Evolutionary conservation across 768 basidiomycete genomes (phyloP).

Genomic region (Podaxis sp.): DNA sequence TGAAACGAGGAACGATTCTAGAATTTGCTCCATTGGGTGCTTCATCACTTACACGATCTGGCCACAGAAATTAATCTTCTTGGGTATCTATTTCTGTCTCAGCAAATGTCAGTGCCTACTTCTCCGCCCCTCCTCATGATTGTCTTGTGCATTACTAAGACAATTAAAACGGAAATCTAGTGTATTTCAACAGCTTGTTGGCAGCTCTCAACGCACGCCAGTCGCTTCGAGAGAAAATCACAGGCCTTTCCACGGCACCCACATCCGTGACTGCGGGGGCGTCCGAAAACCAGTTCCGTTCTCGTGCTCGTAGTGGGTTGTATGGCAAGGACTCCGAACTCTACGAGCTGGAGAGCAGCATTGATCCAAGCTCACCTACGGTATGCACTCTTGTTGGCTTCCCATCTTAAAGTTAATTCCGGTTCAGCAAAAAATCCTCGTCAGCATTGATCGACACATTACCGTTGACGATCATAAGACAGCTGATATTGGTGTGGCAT

Average conservation of each 20-base stretch:
- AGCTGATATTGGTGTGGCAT: not conserved
- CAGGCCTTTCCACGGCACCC: constrained; percentile 3
- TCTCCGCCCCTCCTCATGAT: not conserved
- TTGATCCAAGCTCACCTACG: not conserved
- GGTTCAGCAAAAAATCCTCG: not conserved
- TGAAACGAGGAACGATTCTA: not conserved
- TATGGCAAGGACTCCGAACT: not conserved
- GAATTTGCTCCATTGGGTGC: constrained; percentile 23
- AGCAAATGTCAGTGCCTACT: constrained; percentile 20
- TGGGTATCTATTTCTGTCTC: constrained; percentile 25
- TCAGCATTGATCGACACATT: constrained; percentile 5
- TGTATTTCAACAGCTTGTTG: constrained; percentile 22
- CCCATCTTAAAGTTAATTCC: not conserved
- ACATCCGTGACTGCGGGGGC: constrained; percentile 3
- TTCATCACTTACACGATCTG: constrained; percentile 25
- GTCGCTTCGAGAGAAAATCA: constrained; percentile 11
- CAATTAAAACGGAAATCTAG: constrained; percentile 5
- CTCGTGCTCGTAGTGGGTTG: not conserved
- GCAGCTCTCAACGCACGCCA: constrained; percentile 19
- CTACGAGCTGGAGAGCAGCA: constrained; percentile 5
- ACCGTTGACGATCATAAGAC: not conserved
- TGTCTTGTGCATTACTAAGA: not conserved
- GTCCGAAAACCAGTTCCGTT: not conserved
- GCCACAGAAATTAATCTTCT: constrained; percentile 24
- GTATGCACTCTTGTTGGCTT: not conserved